A percentile compares a stretch with the other conserved stretches of the same genome.
Conservation (phyloP, 2,329 filamentous ascomycete species). For the Aspergillus sp. region DNA sequence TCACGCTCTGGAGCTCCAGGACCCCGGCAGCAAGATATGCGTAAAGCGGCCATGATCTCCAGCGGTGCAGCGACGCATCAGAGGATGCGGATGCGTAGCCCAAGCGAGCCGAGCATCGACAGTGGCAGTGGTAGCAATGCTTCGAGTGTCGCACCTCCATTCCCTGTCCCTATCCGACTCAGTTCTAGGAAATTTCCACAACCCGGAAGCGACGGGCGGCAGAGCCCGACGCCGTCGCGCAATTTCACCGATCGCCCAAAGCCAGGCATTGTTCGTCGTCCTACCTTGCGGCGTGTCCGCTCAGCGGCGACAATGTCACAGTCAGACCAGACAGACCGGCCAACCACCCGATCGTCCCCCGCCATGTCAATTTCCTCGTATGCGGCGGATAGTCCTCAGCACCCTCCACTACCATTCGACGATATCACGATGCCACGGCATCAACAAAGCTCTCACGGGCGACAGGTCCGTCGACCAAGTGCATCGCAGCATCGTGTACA, state of each 20-base stretch:
- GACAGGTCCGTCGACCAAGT: constrained; percentile 22
- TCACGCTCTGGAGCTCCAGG: constrained; percentile 39
- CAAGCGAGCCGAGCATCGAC: constrained; percentile 46
- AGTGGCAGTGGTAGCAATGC: constrained; percentile 36
- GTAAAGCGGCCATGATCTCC: constrained; percentile 76
- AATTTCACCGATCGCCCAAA: constrained; percentile 56
- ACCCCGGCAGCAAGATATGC: constrained; percentile 62
- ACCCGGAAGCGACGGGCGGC: constrained; percentile 71
- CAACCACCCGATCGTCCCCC: constrained; percentile 48
- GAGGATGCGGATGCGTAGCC: constrained; percentile 54
- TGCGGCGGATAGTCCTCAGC: constrained; percentile 65
- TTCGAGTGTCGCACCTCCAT: constrained; percentile 64
- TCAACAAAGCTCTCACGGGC: constrained; percentile 27
- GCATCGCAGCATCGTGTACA: constrained; percentile 31
- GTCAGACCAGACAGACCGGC: constrained; percentile 46
- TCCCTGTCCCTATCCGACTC: constrained; percentile 84
- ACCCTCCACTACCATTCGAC: constrained; percentile 73
- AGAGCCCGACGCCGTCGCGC: constrained; percentile 69
- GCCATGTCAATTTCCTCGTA: constrained; percentile 67
- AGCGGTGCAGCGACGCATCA: constrained; percentile 72
- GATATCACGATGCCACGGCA: constrained; percentile 60
- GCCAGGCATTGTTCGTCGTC: constrained; percentile 57
- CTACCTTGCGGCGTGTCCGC: constrained; percentile 73
- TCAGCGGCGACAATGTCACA: constrained; percentile 74
- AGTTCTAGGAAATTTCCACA: constrained; percentile 76